Base-by-base conservation (phyloP, 2,329 filamentous ascomycete species). In the Aspergillus sergii region DNA sequence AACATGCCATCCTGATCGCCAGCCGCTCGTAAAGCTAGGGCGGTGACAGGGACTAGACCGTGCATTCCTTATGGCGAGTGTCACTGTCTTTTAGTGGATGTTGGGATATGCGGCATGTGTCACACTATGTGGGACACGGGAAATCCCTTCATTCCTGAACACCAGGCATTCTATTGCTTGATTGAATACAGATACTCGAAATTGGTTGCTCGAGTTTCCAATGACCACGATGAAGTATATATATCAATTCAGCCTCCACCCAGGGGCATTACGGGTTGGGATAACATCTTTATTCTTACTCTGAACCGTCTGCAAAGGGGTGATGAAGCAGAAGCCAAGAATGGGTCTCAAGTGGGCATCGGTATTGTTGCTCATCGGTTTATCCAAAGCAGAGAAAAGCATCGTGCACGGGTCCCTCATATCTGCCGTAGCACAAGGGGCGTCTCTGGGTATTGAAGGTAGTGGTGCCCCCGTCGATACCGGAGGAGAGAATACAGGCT, bases 391-490 rank as follows among this genome's bases (percentile, higher is more conserved):
- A 3, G 16, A 19, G 12, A 48, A 48, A 16, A 3, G 9, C 45
- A 19, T 8, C 19, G 23, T 48, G 21, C 21, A 26, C 14, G 21
- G 12, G 3, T 48, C 45, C 11, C 12, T 48, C 21, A 26, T 48
- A 14, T 23, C 45, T 26, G 45, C 45, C 2, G 45, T 48, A 10
- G 45, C 21, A 23, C n/a, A 26, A 28, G 51, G 53, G n/a, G 16
- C 14, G 36, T 30, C 19, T n/a, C 30, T 59, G 23, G 45, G 41
- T 3, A 51, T 53, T 34, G 30, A 59, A 61, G 67, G 50, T 12
- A 19, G 56, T 30, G 54, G 54, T n/a, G 54, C 34, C 19, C 30
- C 54, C 16, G 54, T 57, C 26, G 34, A 57, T 45, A 30, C 54
- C 2, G 54, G 54, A 14, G 54, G 54, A 26, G 54, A 57, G 54